Conservation (phyloP, 1,284 basidiomycete species). For the Ceraceosorus guamensis region DNA sequence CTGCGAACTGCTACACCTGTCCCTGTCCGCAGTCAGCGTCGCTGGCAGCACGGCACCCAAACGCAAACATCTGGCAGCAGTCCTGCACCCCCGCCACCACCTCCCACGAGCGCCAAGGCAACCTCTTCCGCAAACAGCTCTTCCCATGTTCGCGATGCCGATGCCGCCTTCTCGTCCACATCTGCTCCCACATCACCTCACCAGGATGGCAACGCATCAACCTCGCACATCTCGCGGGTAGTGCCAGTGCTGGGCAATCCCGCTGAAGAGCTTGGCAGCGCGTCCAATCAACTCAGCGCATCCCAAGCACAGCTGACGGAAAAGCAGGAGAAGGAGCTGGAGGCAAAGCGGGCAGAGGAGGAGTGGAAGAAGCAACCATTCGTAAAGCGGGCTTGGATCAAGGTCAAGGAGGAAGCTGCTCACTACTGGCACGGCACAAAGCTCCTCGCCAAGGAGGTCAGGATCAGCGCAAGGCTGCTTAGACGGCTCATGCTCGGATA, state of each 20-base stretch:
- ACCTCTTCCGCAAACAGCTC: too few species aligned
- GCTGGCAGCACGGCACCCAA: too few species aligned
- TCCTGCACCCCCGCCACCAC: too few species aligned
- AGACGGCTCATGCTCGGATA: constrained; percentile 89
- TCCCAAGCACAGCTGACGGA: constrained; percentile 28
- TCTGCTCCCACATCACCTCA: too few species aligned
- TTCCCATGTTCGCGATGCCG: too few species aligned
- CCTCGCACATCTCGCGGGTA: constrained; percentile 14
- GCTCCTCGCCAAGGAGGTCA: constrained; percentile 86
- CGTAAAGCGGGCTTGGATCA: constrained; percentile 61
- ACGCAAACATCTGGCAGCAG: too few species aligned
- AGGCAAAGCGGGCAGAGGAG: constrained; percentile 8
- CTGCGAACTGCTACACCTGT: too few species aligned
- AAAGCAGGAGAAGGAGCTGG: constrained; percentile 20
- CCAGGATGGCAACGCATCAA: too few species aligned
- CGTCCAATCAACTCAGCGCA: constrained; percentile 25
- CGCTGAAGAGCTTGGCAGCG: constrained; percentile 25
- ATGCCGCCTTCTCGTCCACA: too few species aligned
- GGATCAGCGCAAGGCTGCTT: constrained; percentile 78
- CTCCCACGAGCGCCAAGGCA: too few species aligned
- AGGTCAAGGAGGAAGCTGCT: constrained; percentile 86
- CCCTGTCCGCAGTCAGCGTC: too few species aligned
- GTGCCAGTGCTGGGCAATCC: constrained; percentile 21
- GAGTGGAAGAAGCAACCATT: constrained; percentile 13
- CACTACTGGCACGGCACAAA: constrained; percentile 98